Evolutionary conservation across 1,284 basidiomycete genomes (phyloP), one percentile per base, ranked within the genome.

Genomic region (Austropuccinia psidii): DNA sequence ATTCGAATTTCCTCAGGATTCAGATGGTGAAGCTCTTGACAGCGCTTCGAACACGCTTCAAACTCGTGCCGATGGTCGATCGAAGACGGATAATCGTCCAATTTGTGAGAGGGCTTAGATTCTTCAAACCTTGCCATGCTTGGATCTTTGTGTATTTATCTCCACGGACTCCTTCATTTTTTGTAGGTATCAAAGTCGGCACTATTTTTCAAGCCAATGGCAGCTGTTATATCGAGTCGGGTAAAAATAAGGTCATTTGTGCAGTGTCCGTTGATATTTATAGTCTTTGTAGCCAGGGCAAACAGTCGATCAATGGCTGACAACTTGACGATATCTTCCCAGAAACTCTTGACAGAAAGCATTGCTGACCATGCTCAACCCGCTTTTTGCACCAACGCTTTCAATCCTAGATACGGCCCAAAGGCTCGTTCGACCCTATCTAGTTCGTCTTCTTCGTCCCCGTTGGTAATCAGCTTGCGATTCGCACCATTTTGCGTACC

Each of bases 401-500:
- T 45, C 43, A 45, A 45, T n/a, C 27, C 35, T 35, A 66, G 64
- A n/a, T 66, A 66, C 41, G 64, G 64, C 17, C 64, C 64, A 17
- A 66, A 66, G 39, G 17, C 64, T 52, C 64, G 64, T 35, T 33
- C 49, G 21, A 49, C 64, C 35, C 41, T 61, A 43, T 50, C 64
- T 6, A 66, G 52, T 47, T 66, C 64, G 8, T 52, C 49, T 29
- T 61, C 58, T 17, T 35, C 49, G n/a, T 66, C 64, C 1, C 45
- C 45, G 33, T 33, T 66, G 13, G 33, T 50, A 15, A 49, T 66
- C 39, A 35, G 49, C 39, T 37, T 66, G 47, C 49, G 39, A 37
- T 66, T 66, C 64, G 49, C 64, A n/a, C 43, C 64, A 35, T 66
- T 66, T 27, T 66, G 45, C 21, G 35, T 65, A 33, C 9, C 62